Percentiles rank a stretch among this genome's conserved stretches.
These are phyloP conservation scores for Pythium dissotocum DNA, from an alignment of 352 stramenopile species.

Conservation along the genomic window DNA sequence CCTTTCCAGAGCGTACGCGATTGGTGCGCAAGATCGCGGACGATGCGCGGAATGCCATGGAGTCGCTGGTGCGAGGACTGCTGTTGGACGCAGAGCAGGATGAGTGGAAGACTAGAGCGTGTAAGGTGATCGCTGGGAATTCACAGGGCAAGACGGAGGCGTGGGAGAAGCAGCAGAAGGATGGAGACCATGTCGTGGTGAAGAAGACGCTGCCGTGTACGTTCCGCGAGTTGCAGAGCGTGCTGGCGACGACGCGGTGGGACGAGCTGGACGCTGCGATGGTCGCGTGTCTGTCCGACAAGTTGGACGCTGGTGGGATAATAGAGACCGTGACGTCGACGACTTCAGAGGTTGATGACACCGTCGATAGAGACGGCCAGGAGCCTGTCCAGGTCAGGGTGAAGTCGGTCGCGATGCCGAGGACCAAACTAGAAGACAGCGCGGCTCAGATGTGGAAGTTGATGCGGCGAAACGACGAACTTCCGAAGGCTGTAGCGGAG, in stretches of 20 bases:
- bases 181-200: neutral
- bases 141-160: neutral
- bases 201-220: neutral
- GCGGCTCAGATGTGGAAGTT: constrained; percentile 8
- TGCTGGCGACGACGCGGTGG: constrained; percentile 12
- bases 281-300: constrained; percentile 14
- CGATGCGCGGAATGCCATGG: constrained; percentile 5
- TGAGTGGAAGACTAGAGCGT: neutral
- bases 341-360: neutral
- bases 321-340: constrained; percentile 8
- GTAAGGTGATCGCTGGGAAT: neutral
- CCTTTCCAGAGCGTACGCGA: neutral
- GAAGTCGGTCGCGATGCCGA: constrained; percentile 8
- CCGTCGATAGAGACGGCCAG: neutral
- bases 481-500: neutral
- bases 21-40: constrained; percentile 19
- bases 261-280: constrained; percentile 22
- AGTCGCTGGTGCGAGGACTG: neutral
- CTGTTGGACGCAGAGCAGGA: neutral
- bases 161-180: neutral
- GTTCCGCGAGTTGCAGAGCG: constrained; percentile 8
- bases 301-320: constrained; percentile 4
- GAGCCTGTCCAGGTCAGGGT: neutral
- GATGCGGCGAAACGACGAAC: neutral
- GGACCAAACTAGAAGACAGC: constrained; percentile 6